Evolutionary conservation across 2,329 filamentous ascomycete species (phyloP).

Genomic region (Teratosphaeria epicoccoides): DNA sequence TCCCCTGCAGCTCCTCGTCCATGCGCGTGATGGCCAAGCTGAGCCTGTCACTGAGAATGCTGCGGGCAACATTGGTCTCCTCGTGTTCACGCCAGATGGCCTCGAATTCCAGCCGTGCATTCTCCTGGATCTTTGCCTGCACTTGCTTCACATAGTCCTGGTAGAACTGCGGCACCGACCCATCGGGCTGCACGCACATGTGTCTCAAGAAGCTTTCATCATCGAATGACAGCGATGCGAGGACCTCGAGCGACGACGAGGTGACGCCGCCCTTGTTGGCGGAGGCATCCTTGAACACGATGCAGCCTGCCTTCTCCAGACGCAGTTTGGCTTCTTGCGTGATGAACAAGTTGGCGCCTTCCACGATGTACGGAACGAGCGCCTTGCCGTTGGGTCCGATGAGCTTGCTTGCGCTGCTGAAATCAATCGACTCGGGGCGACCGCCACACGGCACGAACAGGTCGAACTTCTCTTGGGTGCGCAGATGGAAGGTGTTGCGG

Average conservation of each 20-base stretch:
- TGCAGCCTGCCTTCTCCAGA: constrained; percentile 86
- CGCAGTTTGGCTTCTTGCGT: constrained; percentile 95
- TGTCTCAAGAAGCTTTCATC: constrained; percentile 78
- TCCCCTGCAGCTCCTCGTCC: constrained; percentile 90
- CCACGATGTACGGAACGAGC: constrained; percentile 86
- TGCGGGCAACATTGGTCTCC: constrained; percentile 65
- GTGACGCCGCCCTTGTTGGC: constrained; percentile 99
- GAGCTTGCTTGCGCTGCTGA: constrained; percentile 74
- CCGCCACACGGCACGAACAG: constrained; percentile 93
- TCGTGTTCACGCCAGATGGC: constrained; percentile 95
- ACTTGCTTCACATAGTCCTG: constrained; percentile 84
- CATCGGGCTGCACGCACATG: constrained; percentile 79
- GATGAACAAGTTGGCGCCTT: constrained; percentile 97
- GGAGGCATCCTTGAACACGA: constrained; percentile 94
- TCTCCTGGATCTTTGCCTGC: constrained; percentile 80
- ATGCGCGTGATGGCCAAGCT: constrained; percentile 90
- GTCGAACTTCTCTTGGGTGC: constrained; percentile 59
- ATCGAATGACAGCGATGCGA: constrained; percentile 89
- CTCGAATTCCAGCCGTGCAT: constrained; percentile 89
- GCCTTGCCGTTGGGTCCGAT: constrained; percentile 76
- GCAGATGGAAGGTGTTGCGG: constrained; percentile 94
- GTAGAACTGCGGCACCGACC: constrained; percentile 81
- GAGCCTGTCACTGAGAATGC: constrained; percentile 82
- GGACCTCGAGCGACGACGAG: constrained; percentile 88
- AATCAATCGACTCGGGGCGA: constrained; percentile 90